phyloP scores from a whole-genome alignment of 1,284 basidiomycete genomes.

The Thelephora terrestris region DNA sequence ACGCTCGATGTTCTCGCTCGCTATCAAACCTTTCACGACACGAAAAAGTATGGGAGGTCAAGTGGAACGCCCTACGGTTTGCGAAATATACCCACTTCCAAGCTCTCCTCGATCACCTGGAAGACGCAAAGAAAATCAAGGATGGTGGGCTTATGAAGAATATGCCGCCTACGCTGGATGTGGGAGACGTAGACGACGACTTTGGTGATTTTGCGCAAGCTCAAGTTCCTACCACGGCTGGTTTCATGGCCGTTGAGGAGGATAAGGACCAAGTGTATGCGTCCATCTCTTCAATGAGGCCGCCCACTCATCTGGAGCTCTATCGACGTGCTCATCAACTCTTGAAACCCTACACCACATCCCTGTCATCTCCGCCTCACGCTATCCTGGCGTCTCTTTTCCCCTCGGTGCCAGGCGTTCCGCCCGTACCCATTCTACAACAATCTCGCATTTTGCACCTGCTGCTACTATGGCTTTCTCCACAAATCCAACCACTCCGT shows the following conservation, averaged over 20 bases:
- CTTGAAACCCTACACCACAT: slow-evolving; percentile 47
- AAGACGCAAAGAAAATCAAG: slow-evolving; percentile 30
- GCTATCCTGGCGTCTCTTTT: slow-evolving; percentile 46
- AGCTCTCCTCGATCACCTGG: slow-evolving; percentile 52
- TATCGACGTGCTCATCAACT: slow-evolving; percentile 60
- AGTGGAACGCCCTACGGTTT: slow-evolving; percentile 55
- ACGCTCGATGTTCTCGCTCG: slow-evolving; percentile 58
- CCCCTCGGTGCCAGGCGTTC: slow-evolving; percentile 16
- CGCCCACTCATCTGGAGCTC: slow-evolving; percentile 32
- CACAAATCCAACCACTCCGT: slow-evolving; percentile 52
- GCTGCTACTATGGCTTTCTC: slow-evolving; percentile 66
- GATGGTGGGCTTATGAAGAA: slow-evolving; percentile 25
- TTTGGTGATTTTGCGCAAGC: slow-evolving; percentile 75
- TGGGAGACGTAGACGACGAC: slow-evolving; percentile 62
- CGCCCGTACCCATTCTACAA: slow-evolving; percentile 29
- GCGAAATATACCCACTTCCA: slow-evolving; percentile 31
- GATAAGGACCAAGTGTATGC: slow-evolving; percentile 1
- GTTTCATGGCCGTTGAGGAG: neutral
- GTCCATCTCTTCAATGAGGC: slow-evolving; percentile 14
- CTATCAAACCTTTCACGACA: slow-evolving; percentile 55
- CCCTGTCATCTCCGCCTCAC: slow-evolving; percentile 47
- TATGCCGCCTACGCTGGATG: slow-evolving; percentile 46
- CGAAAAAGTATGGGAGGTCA: slow-evolving; percentile 66
- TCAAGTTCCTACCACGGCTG: neutral
- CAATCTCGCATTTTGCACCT: slow-evolving; percentile 60